Conservation (phyloP, 2,329 filamentous ascomycete genomes). For the Aspergillus sp. region DNA sequence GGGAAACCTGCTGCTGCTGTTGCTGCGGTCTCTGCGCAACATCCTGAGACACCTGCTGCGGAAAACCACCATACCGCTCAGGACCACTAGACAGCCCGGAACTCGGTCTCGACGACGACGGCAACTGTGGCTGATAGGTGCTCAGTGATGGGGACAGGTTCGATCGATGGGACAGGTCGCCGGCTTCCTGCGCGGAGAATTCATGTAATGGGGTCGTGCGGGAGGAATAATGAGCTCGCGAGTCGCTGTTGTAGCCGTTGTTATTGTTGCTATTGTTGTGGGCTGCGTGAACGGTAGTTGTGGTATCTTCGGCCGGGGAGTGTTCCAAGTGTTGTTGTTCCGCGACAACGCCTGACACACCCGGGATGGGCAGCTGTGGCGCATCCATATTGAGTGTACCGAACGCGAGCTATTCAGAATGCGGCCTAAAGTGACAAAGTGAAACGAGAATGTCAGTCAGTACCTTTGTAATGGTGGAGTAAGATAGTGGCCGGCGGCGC, state of each 20-base stretch:
- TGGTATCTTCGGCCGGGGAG: background rate
- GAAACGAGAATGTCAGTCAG: no score
- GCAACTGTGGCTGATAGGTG: conserved; percentile 28
- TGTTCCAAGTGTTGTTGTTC: conserved; percentile 10
- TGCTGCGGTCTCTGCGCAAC: no score
- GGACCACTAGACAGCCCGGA: conserved; percentile 42
- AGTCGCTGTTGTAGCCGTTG: conserved; percentile 38
- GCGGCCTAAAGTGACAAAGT: background rate
- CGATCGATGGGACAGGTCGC: conserved; percentile 29
- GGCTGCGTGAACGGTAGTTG: conserved; percentile 5
- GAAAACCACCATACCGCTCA: conserved; percentile 40
- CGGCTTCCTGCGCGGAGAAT: conserved; percentile 37
- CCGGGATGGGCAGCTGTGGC: conserved; percentile 9
- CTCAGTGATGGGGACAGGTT: conserved; percentile 33
- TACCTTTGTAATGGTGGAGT: no score
- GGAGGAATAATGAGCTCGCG: conserved; percentile 42
- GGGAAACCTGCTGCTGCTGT: conserved; percentile 28
- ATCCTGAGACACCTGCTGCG: conserved; percentile 40
- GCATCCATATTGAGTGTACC: conserved; percentile 17
- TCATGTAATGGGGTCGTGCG: conserved; percentile 27
- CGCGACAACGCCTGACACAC: conserved; percentile 11
- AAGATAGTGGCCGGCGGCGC: conserved; percentile 4
- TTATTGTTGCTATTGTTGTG: conserved; percentile 23
- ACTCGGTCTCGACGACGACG: conserved; percentile 38
- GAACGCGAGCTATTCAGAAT: background rate